These are phyloP conservation scores for Pseudocercospora fijiensis DNA, from an alignment of 2,329 filamentous ascomycete genomes.

Conservation along the genomic window DNA sequence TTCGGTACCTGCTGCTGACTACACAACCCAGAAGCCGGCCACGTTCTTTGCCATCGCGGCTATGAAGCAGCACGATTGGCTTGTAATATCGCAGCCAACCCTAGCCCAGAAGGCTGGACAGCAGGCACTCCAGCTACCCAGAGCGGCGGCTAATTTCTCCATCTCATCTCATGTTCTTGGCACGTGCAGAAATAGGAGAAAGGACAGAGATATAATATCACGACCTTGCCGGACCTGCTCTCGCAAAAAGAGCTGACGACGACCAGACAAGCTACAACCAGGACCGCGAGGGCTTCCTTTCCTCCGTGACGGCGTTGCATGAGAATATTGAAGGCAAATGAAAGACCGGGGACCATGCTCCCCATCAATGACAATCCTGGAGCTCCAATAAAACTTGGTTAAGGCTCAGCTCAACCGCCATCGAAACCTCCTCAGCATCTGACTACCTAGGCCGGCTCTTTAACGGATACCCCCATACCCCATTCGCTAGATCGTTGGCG, in stretches of 20 bases:
- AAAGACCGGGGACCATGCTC: constrained; percentile 15
- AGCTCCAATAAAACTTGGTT: constrained; percentile 11
- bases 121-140: constrained; percentile 10
- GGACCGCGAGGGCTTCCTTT: constrained; percentile 12
- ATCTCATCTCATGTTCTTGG: constrained; percentile 13
- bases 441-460: background rate
- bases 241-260: constrained; percentile 6
- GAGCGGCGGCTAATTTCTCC: constrained; percentile 9
- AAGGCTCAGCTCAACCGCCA: background rate
- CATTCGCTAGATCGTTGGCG: background rate
- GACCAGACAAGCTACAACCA: constrained; percentile 5
- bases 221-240: background rate
- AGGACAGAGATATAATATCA: background rate
- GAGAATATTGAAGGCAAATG: constrained; percentile 15
- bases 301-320: constrained; percentile 1
- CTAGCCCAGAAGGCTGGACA: constrained; percentile 12
- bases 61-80: background rate
- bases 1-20: constrained; percentile 4
- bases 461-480: background rate
- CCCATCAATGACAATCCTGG: constrained; percentile 6
- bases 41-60: background rate
- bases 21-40: constrained; percentile 1
- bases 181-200: constrained; percentile 13
- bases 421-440: background rate
- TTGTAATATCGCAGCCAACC: constrained; percentile 15